phyloP scores from a whole-genome alignment of 2,329 filamentous ascomycete species.

The Teratosphaeria zuluensis region DNA sequence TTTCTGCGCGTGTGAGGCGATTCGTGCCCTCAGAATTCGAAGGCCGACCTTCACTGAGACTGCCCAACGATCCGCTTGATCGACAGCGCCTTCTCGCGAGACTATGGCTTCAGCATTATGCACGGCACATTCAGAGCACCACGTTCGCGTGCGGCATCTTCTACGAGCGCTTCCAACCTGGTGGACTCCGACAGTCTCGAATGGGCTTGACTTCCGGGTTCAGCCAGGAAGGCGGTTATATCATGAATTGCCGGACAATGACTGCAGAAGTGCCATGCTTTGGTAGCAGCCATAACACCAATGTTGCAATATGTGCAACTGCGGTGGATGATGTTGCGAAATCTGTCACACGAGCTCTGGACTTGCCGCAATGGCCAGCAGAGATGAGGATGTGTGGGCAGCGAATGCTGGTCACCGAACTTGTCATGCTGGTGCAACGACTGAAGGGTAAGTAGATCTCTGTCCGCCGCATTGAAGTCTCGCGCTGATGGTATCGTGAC shows the following conservation, averaged over 20 bases:
- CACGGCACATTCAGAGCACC: constrained; percentile 53
- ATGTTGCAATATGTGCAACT: constrained; percentile 55
- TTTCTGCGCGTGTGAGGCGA: constrained; percentile 51
- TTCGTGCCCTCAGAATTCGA: constrained; percentile 73
- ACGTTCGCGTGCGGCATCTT: constrained; percentile 66
- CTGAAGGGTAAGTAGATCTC: constrained; percentile 26
- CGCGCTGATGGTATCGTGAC: background rate
- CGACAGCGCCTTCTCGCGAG: constrained; percentile 50
- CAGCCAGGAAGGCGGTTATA: constrained; percentile 51
- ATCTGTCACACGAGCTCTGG: constrained; percentile 62
- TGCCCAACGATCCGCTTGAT: constrained; percentile 50
- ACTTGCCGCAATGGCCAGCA: constrained; percentile 54
- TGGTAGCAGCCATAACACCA: constrained; percentile 38
- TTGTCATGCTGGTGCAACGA: constrained; percentile 49
- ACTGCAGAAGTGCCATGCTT: constrained; percentile 52
- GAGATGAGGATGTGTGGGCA: constrained; percentile 65
- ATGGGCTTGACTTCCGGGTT: constrained; percentile 51
- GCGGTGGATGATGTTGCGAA: constrained; percentile 59
- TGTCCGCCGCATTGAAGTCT: background rate
- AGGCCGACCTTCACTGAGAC: constrained; percentile 49
- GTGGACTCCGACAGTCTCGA: constrained; percentile 50
- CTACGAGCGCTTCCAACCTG: constrained; percentile 64
- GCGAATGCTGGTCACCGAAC: constrained; percentile 48
- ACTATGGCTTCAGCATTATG: constrained; percentile 46
- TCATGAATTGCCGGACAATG: constrained; percentile 52